These are phyloP conservation scores for Amanita jacksonii DNA, from an alignment of 768 basidiomycete species.

Conservation along the genomic window DNA sequence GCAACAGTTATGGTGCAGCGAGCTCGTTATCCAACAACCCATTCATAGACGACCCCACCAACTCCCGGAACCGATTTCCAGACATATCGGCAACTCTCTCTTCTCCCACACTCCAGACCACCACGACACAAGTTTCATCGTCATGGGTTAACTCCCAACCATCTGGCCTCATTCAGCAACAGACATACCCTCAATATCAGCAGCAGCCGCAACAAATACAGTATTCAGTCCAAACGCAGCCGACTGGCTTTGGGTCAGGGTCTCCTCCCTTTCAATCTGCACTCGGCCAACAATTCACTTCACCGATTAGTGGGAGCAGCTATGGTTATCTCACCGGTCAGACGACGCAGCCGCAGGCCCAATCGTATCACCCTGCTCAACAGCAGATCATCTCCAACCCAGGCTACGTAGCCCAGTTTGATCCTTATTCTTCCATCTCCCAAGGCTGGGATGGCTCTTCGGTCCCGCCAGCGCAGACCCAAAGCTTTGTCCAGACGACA, in stretches of 20 bases:
- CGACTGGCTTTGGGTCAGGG: no score
- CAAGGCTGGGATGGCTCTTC: constrained; percentile 30
- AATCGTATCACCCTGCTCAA: constrained; percentile 31
- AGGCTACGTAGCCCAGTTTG: constrained; percentile 39
- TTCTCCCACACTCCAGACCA: constrained; percentile 7
- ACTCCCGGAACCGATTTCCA: constrained; percentile 49
- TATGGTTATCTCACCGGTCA: constrained; percentile 29
- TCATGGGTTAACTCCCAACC: constrained; percentile 21
- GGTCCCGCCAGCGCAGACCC: constrained; percentile 14
- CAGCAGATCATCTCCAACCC: constrained; percentile 39
- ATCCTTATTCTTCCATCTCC: constrained; percentile 39
- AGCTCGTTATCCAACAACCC: constrained; percentile 68
- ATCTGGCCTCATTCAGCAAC: constrained; percentile 12
- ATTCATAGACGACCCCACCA: constrained; percentile 45
- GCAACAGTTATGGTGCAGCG: constrained; percentile 28
- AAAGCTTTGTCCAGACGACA: neutral
- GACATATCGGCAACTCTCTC: constrained; percentile 35
- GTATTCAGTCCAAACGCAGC: constrained; percentile 4
- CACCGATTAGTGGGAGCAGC: constrained; percentile 29
- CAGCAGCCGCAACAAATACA: constrained; percentile 13
- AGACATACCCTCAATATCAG: constrained; percentile 28
- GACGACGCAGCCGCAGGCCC: constrained; percentile 19
- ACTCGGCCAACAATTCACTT: constrained; percentile 46
- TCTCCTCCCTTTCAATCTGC: constrained; percentile 33
- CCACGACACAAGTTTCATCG: constrained; percentile 24